Evolutionary conservation across 257 asterid species (phyloP), one percentile per base, ranked within the genome.

Genomic region (Solanum tacnaense): DNA sequence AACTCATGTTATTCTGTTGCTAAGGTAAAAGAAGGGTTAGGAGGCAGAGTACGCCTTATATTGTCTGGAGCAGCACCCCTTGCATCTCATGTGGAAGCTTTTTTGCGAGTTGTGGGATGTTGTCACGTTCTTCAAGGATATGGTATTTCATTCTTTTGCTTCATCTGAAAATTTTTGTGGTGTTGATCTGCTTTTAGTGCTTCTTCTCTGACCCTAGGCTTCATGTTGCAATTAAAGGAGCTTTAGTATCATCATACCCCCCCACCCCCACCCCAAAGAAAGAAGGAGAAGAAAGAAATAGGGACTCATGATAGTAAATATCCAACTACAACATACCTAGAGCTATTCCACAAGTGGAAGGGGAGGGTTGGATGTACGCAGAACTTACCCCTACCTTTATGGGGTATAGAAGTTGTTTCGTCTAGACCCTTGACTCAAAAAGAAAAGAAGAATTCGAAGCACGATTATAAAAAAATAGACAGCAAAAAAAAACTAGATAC

Each of bases 41-140:
- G 99, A 58, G 98, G 99, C 86, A 92, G 90, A 6, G 99, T 97
- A 38, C 93, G 99, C 52, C 87, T 96, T 90, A 96, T 97, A 87
- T 90, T 97, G 93, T 97, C 99, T 34, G 99, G 99, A 87, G 99
- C 98, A 89, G 99, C 99, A 65, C 99, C 99, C 86, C 99, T 97
- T 89, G 96, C 99, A 87, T 87, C 98, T 39, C 98, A 97, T 86
- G 98, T 97, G 38, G 99, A 97, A 89, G 98, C 94, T 91, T 97
- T 76, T 93, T 91, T 97, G 87, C 91, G 98, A 91, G 98, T 97
- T 34, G 99, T 96, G 49, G 86, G 98, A 87, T 91, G 99, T 76
- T 83, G 94, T 89, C 91, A 93, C 70, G 98, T 96, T 88, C 98
- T 96, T 89, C 99, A 97, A 90, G 99, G 99, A 94, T 97, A 97